phyloP scores from a whole-genome alignment of 2,329 filamentous ascomycete genomes.

The Nemania sp. region DNA sequence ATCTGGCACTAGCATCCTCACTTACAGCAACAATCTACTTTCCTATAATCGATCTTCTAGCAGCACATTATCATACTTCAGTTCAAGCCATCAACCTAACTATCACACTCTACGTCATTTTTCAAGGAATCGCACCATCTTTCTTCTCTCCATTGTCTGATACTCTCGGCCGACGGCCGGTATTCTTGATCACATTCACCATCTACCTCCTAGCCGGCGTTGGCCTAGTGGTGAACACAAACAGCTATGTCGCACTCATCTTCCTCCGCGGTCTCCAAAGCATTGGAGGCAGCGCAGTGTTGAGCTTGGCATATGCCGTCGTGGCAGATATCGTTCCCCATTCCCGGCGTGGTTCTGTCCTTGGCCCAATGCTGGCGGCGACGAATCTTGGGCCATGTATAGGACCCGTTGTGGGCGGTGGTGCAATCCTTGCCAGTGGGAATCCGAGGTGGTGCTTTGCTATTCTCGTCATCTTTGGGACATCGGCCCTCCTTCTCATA shows the following conservation, averaged over 20 bases:
- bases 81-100: slow-evolving; percentile 41
- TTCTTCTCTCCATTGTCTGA: slow-evolving; percentile 31
- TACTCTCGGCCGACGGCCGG: slow-evolving; percentile 45
- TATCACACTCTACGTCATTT: slow-evolving; percentile 46
- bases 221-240: slow-evolving; percentile 41
- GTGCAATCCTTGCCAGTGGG: neutral
- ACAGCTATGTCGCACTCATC: slow-evolving; percentile 18
- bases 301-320: slow-evolving; percentile 18
- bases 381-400: slow-evolving; percentile 11
- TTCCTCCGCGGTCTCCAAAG: slow-evolving; percentile 20
- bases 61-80: slow-evolving; percentile 29
- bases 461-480: slow-evolving; percentile 17
- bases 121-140: slow-evolving; percentile 49
- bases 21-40: slow-evolving; percentile 32
- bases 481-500: slow-evolving; percentile 1
- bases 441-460: slow-evolving; percentile 16
- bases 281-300: slow-evolving; percentile 12
- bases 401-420: slow-evolving; percentile 25
- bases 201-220: slow-evolving; percentile 55
- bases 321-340: slow-evolving; percentile 13
- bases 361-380: slow-evolving; percentile 17
- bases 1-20: slow-evolving; percentile 13
- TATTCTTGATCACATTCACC: slow-evolving; percentile 44
- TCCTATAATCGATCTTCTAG: slow-evolving; percentile 32
- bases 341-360: slow-evolving; percentile 13